Conservation (phyloP, 2,329 filamentous ascomycete genomes). For the Phaeophleospora eucalypticola region DNA sequence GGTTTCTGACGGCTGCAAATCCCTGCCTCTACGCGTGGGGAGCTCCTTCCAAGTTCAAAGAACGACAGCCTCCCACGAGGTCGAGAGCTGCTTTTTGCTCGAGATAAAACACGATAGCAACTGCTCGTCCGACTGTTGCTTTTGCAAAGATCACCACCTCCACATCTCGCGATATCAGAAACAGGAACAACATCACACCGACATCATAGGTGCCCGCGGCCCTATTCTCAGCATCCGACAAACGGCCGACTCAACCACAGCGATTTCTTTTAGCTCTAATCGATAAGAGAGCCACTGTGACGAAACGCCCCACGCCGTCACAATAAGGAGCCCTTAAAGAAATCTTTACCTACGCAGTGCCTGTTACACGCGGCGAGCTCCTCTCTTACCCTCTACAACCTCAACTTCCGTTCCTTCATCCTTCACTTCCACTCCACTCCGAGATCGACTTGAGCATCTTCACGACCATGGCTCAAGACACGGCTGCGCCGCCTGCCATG, state of each 20-base stretch:
- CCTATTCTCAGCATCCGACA: neutral
- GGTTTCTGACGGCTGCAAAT: neutral
- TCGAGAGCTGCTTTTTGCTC: neutral
- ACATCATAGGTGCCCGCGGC: neutral
- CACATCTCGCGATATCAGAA: no score
- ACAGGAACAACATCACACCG: neutral
- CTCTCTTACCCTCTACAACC: no score
- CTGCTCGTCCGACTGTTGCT: neutral
- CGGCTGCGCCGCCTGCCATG: slow-evolving; percentile 28
- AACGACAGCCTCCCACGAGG: no score
- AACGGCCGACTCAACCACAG: neutral
- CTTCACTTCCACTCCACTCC: no score
- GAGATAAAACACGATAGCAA: neutral
- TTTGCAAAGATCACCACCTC: no score
- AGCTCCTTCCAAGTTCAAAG: neutral
- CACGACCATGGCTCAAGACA: slow-evolving; percentile 30
- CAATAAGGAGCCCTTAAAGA: neutral
- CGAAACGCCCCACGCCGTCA: neutral
- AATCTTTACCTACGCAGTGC: neutral
- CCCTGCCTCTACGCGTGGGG: neutral
- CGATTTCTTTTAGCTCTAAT: neutral
- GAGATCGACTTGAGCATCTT: no score
- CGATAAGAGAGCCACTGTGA: neutral
- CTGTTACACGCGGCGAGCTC: no score
- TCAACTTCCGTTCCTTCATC: no score